These are phyloP conservation scores for Gossypium stocksii DNA, from an alignment of 345 rosid genomes.

Conservation along the genomic window DNA sequence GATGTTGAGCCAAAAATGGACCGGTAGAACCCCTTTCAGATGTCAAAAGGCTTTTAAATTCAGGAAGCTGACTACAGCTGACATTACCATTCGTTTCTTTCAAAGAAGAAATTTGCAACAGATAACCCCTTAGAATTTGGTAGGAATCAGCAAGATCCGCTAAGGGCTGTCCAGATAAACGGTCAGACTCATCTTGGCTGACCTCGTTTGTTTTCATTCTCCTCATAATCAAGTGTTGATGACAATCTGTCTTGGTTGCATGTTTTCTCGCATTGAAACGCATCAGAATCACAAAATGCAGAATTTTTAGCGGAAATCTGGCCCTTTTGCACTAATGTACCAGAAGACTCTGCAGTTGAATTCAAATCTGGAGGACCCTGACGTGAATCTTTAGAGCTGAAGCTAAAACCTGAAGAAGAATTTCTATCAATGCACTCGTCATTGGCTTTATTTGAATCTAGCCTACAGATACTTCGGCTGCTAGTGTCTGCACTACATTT, in stretches of 20 bases:
- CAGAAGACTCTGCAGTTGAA: conserved; percentile 24
- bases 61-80: conserved; percentile 32
- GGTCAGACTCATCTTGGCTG: conserved; percentile 28
- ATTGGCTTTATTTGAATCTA: conserved; percentile 26
- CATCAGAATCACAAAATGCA: conserved; percentile 28
- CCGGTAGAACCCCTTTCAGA: conserved; percentile 22
- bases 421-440: conserved; percentile 28
- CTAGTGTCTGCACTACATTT: conserved; percentile 15
- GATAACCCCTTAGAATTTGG: conserved; percentile 43
- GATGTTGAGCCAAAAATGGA: conserved; percentile 29
- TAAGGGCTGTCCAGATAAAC: conserved; percentile 26
- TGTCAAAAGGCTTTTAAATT: conserved; percentile 30
- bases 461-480: conserved; percentile 27
- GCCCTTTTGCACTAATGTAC: conserved; percentile 22
- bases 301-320: conserved; percentile 22
- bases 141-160: conserved; percentile 26
- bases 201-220: conserved; percentile 19
- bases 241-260: conserved; percentile 34
- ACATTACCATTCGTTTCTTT: conserved; percentile 46
- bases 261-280: conserved; percentile 23
- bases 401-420: conserved; percentile 30
- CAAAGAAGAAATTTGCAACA: conserved; percentile 31
- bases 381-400: conserved; percentile 24
- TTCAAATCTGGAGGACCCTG: conserved; percentile 32
- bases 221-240: conserved; percentile 26